These are phyloP conservation scores for Botrytis hyacinthi DNA, from an alignment of 2,329 filamentous ascomycete species.

Conservation along the genomic window DNA sequence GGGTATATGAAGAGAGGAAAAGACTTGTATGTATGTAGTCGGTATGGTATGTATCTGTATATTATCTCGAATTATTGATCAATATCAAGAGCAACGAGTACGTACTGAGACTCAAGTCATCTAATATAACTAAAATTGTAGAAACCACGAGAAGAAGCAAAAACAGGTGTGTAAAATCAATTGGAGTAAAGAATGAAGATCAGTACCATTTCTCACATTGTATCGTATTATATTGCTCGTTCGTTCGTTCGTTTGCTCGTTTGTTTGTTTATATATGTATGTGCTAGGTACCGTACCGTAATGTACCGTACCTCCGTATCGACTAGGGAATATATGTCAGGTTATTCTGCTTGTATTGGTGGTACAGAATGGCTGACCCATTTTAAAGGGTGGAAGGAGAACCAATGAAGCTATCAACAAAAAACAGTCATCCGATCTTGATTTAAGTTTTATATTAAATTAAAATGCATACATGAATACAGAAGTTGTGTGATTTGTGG, in stretches of 20 bases:
- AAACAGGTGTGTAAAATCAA: slow-evolving; percentile 13
- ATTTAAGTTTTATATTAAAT: background rate
- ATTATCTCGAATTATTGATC: background rate
- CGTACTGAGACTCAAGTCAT: background rate
- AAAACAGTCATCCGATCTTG: background rate
- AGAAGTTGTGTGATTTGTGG: background rate
- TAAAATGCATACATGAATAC: background rate
- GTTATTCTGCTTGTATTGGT: background rate
- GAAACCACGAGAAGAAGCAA: background rate
- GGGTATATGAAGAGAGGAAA: background rate
- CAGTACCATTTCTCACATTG: background rate
- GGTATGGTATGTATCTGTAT: background rate
- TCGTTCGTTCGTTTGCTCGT: background rate
- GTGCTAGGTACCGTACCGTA: background rate
- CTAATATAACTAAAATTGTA: background rate
- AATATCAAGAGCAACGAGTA: background rate
- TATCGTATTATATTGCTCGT: background rate
- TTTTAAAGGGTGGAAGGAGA: background rate
- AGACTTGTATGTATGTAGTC: background rate
- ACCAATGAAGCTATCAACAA: background rate
- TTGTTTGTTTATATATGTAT: background rate
- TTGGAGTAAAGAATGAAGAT: background rate
- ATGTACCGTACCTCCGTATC: background rate
- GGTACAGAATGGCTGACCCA: background rate
- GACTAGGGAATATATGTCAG: too few relatives aligned